A percentile compares a stretch with the other conserved stretches of the same genome.
phyloP scores from a whole-genome alignment of 1,284 basidiomycete species.

The Vanrija sp. region DNA sequence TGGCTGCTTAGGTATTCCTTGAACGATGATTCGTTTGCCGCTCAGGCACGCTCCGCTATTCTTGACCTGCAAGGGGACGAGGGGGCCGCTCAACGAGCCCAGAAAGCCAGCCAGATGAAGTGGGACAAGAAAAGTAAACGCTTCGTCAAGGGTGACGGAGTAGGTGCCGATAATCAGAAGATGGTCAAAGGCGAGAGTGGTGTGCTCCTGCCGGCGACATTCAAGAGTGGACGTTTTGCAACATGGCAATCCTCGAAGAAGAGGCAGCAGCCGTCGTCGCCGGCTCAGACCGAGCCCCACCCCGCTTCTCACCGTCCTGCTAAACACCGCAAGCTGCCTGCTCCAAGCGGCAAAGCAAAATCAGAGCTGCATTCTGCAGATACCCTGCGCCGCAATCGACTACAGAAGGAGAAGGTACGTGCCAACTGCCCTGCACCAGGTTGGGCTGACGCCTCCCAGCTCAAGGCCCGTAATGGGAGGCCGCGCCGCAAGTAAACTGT shows the following conservation, averaged over 20 bases:
- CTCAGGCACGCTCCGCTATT: conserved; percentile 69
- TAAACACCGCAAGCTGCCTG: background rate
- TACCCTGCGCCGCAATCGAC: background rate
- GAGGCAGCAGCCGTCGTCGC: background rate
- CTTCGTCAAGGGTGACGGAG: conserved; percentile 79
- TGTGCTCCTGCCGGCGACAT: conserved; percentile 84
- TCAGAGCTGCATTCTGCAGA: too few relatives aligned
- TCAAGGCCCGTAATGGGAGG: too few relatives aligned
- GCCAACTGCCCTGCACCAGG: background rate
- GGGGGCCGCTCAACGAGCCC: conserved; percentile 59
- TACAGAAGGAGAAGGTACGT: background rate
- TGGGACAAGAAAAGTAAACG: conserved; percentile 99
- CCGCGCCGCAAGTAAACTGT: too few relatives aligned
- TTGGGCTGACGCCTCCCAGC: too few relatives aligned
- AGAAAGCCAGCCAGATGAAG: conserved; percentile 61
- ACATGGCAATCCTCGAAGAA: conserved; percentile 66
- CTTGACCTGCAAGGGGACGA: conserved; percentile 87
- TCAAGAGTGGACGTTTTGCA: conserved; percentile 87
- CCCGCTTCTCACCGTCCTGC: background rate
- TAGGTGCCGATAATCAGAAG: conserved; percentile 89
- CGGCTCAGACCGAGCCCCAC: background rate
- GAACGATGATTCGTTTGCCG: background rate
- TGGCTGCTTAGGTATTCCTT: background rate
- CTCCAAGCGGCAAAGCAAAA: background rate
- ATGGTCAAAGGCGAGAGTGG: conserved; percentile 92